phyloP scores from a whole-genome alignment of 2,329 filamentous ascomycete species.

The Neonectria magnoliae region DNA sequence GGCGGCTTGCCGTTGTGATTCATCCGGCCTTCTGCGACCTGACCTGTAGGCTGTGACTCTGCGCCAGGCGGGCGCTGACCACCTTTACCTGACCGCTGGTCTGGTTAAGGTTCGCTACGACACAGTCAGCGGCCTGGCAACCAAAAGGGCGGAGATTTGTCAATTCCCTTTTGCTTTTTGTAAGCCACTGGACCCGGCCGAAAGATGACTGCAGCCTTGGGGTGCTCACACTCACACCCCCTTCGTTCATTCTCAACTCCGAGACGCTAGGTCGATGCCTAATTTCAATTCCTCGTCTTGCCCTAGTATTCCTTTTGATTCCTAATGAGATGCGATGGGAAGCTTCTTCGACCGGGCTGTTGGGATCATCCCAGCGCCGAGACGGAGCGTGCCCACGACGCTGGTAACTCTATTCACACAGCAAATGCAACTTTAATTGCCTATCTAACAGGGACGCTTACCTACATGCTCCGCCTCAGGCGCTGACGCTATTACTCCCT shows the following conservation, averaged over 20 bases:
- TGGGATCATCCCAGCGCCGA: neutral
- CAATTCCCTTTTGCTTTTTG: neutral
- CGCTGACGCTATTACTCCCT: neutral
- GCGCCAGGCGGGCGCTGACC: neutral
- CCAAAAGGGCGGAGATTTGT: slow-evolving; percentile 23
- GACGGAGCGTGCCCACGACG: neutral
- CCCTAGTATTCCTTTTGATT: neutral
- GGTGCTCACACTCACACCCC: neutral
- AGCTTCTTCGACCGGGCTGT: slow-evolving; percentile 8
- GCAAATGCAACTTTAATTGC: neutral
- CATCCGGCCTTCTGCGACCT: slow-evolving; percentile 5
- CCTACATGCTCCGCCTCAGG: neutral
- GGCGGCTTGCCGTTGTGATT: slow-evolving; percentile 1
- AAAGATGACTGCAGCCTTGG: neutral
- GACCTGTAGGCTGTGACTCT: neutral
- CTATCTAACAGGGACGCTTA: neutral
- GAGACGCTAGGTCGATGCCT: slow-evolving; percentile 16
- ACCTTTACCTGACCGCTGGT: slow-evolving; percentile 12
- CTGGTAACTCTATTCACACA: slow-evolving; percentile 1
- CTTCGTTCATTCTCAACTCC: neutral
- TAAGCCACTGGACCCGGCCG: slow-evolving; percentile 1
- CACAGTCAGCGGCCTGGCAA: slow-evolving; percentile 19
- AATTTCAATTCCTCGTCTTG: neutral
- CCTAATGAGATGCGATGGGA: slow-evolving; percentile 20
- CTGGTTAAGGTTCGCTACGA: slow-evolving; percentile 17